Conservation (phyloP, 495 filamentous ascomycete species). For the Penicillium ucsense region DNA sequence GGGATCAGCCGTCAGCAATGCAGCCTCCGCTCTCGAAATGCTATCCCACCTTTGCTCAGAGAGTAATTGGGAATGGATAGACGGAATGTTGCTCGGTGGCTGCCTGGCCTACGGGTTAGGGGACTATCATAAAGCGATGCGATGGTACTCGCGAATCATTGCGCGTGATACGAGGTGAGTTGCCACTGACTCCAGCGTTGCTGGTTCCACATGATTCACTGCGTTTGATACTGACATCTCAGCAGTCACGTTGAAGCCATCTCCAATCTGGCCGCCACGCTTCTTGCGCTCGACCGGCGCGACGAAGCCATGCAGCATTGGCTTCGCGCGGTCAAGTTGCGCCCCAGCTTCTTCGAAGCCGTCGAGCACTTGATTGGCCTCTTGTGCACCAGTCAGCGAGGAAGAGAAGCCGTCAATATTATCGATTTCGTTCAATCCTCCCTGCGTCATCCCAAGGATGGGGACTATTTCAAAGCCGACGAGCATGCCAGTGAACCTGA, state of each 20-base stretch:
- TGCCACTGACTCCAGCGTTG: not conserved
- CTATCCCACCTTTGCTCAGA: conserved; percentile 75
- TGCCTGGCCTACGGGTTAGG: conserved; percentile 90
- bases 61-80: conserved; percentile 87
- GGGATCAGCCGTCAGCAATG: conserved; percentile 32
- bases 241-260: conserved; percentile 85
- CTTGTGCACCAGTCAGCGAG: conserved; percentile 71
- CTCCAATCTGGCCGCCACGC: conserved; percentile 83
- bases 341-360: conserved; percentile 90
- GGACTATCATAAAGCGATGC: conserved; percentile 73
- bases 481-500: conserved; percentile 49
- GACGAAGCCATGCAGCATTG: conserved; percentile 84
- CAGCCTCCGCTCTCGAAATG: conserved; percentile 66
- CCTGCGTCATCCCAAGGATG: conserved; percentile 45
- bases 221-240: conserved; percentile 1
- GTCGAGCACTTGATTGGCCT: conserved; percentile 92
- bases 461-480: conserved; percentile 38
- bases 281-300: conserved; percentile 71
- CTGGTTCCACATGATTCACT: not conserved
- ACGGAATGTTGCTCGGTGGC: conserved; percentile 88
- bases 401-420: conserved; percentile 75
- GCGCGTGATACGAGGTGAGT: conserved; percentile 69
- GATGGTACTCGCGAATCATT: conserved; percentile 84
- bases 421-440: conserved; percentile 83
- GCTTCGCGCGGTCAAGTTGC: conserved; percentile 69